Conservation (phyloP, 305 asterid species). For the Petunia hybrid region DNA sequence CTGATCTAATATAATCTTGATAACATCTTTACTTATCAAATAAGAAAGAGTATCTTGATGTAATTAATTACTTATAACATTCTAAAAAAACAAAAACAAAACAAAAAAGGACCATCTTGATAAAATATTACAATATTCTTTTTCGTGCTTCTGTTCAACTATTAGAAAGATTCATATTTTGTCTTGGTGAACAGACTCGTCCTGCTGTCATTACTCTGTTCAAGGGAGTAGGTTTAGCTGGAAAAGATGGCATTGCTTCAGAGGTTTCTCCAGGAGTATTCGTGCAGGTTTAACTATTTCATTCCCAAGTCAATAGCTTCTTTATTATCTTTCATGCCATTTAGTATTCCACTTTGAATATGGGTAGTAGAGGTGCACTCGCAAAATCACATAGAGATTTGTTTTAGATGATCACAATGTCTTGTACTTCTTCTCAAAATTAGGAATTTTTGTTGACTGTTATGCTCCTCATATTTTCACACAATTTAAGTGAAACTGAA, state of each 20-base stretch:
- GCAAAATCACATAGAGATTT: neutral
- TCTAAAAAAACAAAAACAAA: too few relatives aligned
- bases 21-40: too few relatives aligned
- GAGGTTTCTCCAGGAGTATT: slow-evolving; percentile 92
- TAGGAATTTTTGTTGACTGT: slow-evolving; percentile 1
- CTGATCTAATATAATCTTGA: neutral
- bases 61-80: too few relatives aligned
- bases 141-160: neutral
- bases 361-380: neutral
- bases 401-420: slow-evolving; percentile 2
- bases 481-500: neutral
- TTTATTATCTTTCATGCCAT: neutral
- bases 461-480: too few relatives aligned
- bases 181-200: slow-evolving; percentile 69
- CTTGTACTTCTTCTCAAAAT: neutral
- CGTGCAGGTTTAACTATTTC: slow-evolving; percentile 68
- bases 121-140: slow-evolving; percentile 34
- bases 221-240: slow-evolving; percentile 79
- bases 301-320: neutral
- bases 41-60: too few relatives aligned
- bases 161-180: slow-evolving; percentile 35
- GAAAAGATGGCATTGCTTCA: slow-evolving; percentile 81
- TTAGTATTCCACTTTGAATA: slow-evolving; percentile 6
- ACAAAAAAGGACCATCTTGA: too few relatives aligned
- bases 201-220: slow-evolving; percentile 76